phyloP scores from a whole-genome alignment of 257 asterid species.

The Jacaranda copaia region DNA sequence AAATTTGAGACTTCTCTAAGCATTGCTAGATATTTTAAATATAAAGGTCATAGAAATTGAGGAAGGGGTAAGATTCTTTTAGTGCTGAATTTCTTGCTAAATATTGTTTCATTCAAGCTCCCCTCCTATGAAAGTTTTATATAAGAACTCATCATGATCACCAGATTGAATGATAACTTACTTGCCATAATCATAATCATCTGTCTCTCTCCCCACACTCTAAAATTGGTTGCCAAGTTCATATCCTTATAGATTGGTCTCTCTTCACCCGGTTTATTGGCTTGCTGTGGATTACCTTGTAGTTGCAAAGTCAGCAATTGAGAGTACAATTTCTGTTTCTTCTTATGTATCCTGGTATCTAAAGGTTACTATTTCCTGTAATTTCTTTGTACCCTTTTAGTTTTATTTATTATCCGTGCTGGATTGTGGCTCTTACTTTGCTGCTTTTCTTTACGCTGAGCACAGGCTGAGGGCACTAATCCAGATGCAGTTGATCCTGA shows the following conservation, averaged over 20 bases:
- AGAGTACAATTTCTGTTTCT: conserved; percentile 50
- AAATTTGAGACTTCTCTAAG: neutral
- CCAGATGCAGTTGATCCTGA: too few relatives aligned
- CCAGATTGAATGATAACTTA: neutral
- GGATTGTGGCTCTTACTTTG: conserved; percentile 95
- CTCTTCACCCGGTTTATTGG: conserved; percentile 85
- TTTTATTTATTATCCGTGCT: conserved; percentile 44
- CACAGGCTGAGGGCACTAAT: conserved; percentile 88
- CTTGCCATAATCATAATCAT: neutral
- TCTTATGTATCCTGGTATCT: conserved; percentile 24
- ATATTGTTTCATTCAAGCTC: conserved; percentile 3
- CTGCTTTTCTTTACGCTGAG: conserved; percentile 92
- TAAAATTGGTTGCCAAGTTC: too few relatives aligned
- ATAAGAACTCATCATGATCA: conserved; percentile 10
- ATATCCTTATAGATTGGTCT: conserved; percentile 35
- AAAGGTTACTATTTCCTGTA: conserved; percentile 22
- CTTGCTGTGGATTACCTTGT: conserved; percentile 84
- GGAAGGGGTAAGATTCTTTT: conserved; percentile 20
- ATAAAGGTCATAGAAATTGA: conserved; percentile 15
- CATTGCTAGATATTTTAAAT: conserved; percentile 7
- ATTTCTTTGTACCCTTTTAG: conserved; percentile 11
- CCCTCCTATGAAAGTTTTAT: conserved; percentile 7
- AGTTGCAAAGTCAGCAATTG: conserved; percentile 85
- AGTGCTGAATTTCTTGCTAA: conserved; percentile 26
- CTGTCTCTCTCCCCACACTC: neutral